Evolutionary conservation across 768 basidiomycete genomes (phyloP), one percentile per base, ranked within the genome.

Genomic region (Lactifluus pinguis): DNA sequence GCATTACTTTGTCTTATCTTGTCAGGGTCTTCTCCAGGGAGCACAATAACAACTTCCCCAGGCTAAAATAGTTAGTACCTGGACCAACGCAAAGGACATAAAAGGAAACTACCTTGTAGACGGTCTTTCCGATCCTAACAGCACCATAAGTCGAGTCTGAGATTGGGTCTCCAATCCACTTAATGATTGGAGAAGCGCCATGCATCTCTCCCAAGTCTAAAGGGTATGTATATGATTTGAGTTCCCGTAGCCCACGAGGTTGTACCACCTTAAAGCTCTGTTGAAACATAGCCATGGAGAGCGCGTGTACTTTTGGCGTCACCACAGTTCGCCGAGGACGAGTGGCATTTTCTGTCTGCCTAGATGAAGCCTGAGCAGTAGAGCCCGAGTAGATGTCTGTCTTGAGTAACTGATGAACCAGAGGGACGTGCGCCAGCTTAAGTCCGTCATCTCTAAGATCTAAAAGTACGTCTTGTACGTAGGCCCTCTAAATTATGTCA

Each of bases 11-110:
- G 76, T 7, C 81, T 72, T 34, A 63, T 68, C 59, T 57, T 69
- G 58, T 82, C 71, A 38, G 72, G 72, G 57, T 84, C 83, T 36
- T 73, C 63, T 1, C 85, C 86, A 11, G 81, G 80, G 62, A 78
- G 76, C 3, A 87, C 82, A 76, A 86, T 81, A 0, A 87, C 80
- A 51, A 78, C 69, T 61, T 89, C 84, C 11, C 85, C 85, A 47
- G 77, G 72, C 87, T 89, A 49, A 1, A 45, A 9, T 5, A 44
- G 11, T 38, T 29, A 61, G 45, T 32, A 53, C 32, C 10, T 15
- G 9, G 11, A 13, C 6, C 9, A 13, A 4, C 41, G 1, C 1
- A 6, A 25, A 0, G 19, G 17, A 30, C 19, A 29, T 0, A 55
- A 53, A 1, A 10, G 39, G 25, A 25, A 49, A 41, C 61, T 66